phyloP scores from a whole-genome alignment of 1,284 basidiomycete genomes.

The Acaromyces ingoldii region DNA sequence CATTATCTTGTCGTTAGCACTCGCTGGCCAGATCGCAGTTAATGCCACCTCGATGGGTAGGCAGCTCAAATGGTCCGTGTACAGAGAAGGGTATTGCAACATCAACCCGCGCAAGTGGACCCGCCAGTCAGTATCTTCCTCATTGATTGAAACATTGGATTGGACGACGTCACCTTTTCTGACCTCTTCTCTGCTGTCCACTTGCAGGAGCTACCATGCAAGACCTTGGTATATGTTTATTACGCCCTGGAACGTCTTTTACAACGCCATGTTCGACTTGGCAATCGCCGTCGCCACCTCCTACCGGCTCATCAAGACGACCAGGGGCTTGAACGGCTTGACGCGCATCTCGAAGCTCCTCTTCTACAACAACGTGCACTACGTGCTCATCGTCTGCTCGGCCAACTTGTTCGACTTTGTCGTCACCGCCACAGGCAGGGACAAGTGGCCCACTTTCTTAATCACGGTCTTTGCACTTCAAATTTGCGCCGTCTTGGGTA shows the following conservation, averaged over 20 bases:
- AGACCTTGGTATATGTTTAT: no score
- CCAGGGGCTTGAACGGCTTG: slow-evolving; percentile 1
- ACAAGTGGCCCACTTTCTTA: not conserved
- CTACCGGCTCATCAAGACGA: slow-evolving; percentile 4
- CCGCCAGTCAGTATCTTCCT: no score
- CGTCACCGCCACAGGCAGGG: not conserved
- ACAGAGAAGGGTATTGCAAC: no score
- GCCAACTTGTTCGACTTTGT: slow-evolving; percentile 1
- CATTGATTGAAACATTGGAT: no score
- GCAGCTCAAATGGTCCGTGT: no score
- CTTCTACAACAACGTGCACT: slow-evolving; percentile 15
- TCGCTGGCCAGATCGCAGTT: no score
- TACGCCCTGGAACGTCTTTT: slow-evolving; percentile 5
- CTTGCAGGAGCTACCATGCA: no score
- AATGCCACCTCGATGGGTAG: no score
- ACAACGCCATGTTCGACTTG: slow-evolving; percentile 6
- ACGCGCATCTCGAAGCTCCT: slow-evolving; percentile 4
- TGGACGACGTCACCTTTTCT: no score
- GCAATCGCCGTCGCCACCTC: not conserved
- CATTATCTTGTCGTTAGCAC: not conserved
- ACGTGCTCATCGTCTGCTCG: not conserved
- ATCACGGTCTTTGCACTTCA: not conserved
- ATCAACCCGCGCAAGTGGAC: no score
- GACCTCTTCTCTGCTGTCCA: no score
- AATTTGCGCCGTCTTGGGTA: slow-evolving; percentile 2